Base-by-base conservation (phyloP, 768 basidiomycete species). In the Obba rivulosa region DNA sequence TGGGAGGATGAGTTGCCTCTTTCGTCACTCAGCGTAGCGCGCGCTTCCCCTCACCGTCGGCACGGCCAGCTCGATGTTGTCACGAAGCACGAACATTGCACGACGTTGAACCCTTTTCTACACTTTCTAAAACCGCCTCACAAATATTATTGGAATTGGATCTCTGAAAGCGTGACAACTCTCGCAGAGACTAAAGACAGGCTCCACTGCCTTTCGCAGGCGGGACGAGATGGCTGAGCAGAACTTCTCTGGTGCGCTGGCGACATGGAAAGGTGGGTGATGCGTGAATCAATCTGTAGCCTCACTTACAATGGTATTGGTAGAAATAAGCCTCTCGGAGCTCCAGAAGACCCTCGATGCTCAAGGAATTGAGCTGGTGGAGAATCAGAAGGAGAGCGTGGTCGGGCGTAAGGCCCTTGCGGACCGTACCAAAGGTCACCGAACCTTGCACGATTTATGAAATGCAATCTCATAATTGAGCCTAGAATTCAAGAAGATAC, bases 351-450 rank as follows among this genome's bases (percentile, higher is more conserved):
- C 83, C 3, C 79, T 99, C 42, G 94, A 98, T 68, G 73, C 78
- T 5, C 95, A 97, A 52, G 94, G 93, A 3, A 77, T 97, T 28
- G 94, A 98, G 67, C 76, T 99, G 13, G 94, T 99, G 18, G 93
- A 98, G 75, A 94, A 94, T 69, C 94, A 97, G 75, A 99, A 97
- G 72, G 95, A 98, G 72, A 92, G 88, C 55, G 77, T 97, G 39
- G 76, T 99, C 2, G 93, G 93, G 9, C 79, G 96, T 37, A 99
- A 97, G 67, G 87, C 84, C 46, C 75, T 99, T 18, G 91, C 95
- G 1, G 96, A 98, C 70, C 86, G 88, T 65, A 99, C 96, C 0
- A 90, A 95, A 74, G 95, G 95, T 89, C n/a, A n/a, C 65, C 57
- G 1, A 4, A 8, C 34, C 25, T 5, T 31, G 13, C 28, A 31